These are phyloP conservation scores for Blastobotrys parvus DNA, from an alignment of 805 yeast species.

Conservation along the genomic window DNA sequence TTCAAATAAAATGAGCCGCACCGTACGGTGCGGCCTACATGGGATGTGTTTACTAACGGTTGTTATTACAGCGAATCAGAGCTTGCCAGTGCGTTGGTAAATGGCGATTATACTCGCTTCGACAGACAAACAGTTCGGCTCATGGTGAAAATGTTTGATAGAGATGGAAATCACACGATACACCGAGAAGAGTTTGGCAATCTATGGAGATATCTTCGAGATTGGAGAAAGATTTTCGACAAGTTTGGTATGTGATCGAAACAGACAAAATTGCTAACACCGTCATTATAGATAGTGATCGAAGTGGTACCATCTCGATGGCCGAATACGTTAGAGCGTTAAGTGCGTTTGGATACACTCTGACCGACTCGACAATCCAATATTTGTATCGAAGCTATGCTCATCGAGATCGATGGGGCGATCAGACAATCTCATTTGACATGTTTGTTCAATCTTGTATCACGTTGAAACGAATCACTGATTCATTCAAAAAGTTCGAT, in stretches of 20 bases:
- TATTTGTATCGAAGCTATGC: constrained; percentile 53
- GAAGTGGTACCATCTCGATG: constrained; percentile 51
- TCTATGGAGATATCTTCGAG: constrained; percentile 58
- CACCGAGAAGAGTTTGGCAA: constrained; percentile 55
- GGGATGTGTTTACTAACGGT: no score
- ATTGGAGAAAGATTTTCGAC: constrained; percentile 57
- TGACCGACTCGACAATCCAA: constrained; percentile 48
- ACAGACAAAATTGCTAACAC: no score
- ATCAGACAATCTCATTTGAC: constrained; percentile 54
- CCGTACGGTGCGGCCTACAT: no score
- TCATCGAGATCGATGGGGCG: constrained; percentile 25
- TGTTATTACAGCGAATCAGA: constrained; percentile 54
- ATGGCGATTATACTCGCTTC: constrained; percentile 57
- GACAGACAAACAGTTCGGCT: constrained; percentile 50
- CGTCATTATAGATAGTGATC: no score
- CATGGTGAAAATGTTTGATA: constrained; percentile 57
- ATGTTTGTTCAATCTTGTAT: constrained; percentile 74
- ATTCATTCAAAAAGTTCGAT: constrained; percentile 70
- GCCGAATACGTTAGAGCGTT: constrained; percentile 57
- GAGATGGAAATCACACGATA: constrained; percentile 36
- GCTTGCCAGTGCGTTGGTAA: constrained; percentile 48
- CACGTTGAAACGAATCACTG: constrained; percentile 68
- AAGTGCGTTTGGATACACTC: constrained; percentile 56
- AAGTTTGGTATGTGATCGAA: no score
- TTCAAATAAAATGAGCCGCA: no score